Evolutionary conservation across 805 yeast species (phyloP).

Genomic region (Jamesozyma piceae): DNA sequence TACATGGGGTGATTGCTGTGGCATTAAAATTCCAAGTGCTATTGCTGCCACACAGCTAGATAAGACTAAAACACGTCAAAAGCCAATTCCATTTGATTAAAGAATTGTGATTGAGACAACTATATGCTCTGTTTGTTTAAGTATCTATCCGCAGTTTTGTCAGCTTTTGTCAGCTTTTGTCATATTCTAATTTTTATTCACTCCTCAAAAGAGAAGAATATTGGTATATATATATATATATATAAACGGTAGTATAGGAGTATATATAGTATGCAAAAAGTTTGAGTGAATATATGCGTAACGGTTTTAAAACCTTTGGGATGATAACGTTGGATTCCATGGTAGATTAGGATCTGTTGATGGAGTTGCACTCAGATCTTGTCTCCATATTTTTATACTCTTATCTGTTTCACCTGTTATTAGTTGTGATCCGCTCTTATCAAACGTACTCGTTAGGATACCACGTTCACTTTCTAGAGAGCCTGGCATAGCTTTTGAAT

Average conservation of each 20-base stretch:
- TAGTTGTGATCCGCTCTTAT: conserved; percentile 67
- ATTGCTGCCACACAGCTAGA: conserved; percentile 71
- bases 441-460: conserved; percentile 63
- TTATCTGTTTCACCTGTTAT: conserved; percentile 90
- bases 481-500: conserved; percentile 58
- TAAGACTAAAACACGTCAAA: conserved; percentile 23
- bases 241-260: too few relatives aligned
- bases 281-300: background rate
- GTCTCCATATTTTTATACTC: conserved; percentile 67
- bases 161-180: too few relatives aligned
- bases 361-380: conserved; percentile 30
- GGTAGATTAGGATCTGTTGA: conserved; percentile 24
- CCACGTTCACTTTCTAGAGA: conserved; percentile 58
- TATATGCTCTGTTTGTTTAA: background rate
- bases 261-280: too few relatives aligned
- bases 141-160: background rate
- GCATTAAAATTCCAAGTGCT: conserved; percentile 91
- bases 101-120: background rate
- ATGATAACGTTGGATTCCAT: conserved; percentile 25
- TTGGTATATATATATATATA: background rate
- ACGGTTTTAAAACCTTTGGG: conserved; percentile 22
- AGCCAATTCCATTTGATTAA: conserved; percentile 61
- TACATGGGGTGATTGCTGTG: conserved; percentile 97
- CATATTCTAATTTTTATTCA: too few relatives aligned
- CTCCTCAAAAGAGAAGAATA: background rate